These are phyloP conservation scores for Ogataea kodamae DNA, from an alignment of 805 yeast genomes.

Conservation along the genomic window DNA sequence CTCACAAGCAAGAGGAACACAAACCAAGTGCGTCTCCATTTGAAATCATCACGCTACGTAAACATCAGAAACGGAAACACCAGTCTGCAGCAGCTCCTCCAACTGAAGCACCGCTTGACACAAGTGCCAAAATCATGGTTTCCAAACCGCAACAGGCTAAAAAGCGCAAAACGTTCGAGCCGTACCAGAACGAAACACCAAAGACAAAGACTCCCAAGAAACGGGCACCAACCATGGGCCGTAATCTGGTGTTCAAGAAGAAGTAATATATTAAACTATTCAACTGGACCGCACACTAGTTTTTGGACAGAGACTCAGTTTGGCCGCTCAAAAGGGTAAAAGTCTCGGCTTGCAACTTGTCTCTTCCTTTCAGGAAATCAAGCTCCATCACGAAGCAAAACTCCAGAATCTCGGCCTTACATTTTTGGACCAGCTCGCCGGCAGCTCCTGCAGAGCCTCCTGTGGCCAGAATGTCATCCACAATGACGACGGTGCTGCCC, in stretches of 20 bases:
- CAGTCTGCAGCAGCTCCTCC: too few relatives aligned
- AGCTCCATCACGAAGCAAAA: conserved; percentile 90
- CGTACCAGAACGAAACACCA: conserved; percentile 43
- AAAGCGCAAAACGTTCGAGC: conserved; percentile 49
- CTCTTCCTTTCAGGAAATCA: conserved; percentile 92
- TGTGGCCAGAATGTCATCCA: conserved; percentile 96
- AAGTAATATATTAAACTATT: conserved; percentile 8
- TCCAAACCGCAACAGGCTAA: conserved; percentile 18
- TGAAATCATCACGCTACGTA: conserved; percentile 33
- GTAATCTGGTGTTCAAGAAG: conserved; percentile 29
- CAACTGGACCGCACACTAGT: not conserved
- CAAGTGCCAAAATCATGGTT: conserved; percentile 25
- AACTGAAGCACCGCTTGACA: too few relatives aligned
- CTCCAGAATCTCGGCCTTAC: conserved; percentile 72
- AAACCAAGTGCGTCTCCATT: too few relatives aligned
- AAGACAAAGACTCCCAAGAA: conserved; percentile 28
- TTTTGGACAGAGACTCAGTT: conserved; percentile 43
- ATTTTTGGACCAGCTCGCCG: conserved; percentile 69
- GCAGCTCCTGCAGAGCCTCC: conserved; percentile 97
- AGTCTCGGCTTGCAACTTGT: conserved; percentile 78
- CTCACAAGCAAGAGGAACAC: too few relatives aligned
- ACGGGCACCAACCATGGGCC: conserved; percentile 26
- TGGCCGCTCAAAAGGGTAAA: conserved; percentile 87
- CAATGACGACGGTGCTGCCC: conserved; percentile 79
- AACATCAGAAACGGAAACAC: conserved; percentile 27